These are phyloP conservation scores for Aureobasidium leucospermi DNA, from an alignment of 2,329 filamentous ascomycete species.

Conservation along the genomic window DNA sequence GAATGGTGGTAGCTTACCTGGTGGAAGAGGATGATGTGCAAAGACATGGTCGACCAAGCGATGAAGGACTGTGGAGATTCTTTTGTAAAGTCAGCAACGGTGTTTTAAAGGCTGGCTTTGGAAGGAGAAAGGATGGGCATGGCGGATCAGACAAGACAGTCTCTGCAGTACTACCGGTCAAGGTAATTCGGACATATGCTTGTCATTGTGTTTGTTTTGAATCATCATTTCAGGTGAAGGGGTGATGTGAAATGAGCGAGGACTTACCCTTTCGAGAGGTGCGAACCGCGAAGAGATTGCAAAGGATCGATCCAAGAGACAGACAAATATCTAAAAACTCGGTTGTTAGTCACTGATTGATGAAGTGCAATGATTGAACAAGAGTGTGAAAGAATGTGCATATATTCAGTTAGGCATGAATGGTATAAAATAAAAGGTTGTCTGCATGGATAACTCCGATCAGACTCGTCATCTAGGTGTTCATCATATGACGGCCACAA, in stretches of 20 bases:
- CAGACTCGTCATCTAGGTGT: constrained; percentile 33
- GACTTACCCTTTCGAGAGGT: not conserved
- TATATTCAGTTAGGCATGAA: constrained; percentile 25
- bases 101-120: constrained; percentile 25
- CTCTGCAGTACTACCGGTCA: constrained; percentile 30
- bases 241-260: not conserved
- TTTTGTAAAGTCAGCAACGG: constrained; percentile 8
- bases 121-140: constrained; percentile 4
- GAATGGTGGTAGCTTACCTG: constrained; percentile 11
- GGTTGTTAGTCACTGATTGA: constrained; percentile 7
- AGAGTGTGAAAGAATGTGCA: constrained; percentile 3
- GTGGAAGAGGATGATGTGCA: not conserved
- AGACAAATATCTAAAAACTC: not conserved
- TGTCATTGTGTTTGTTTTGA: constrained; percentile 28
- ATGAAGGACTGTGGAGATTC: not conserved
- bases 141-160: constrained; percentile 20
- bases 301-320: not conserved
- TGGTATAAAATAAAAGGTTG: constrained; percentile 29
- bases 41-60: not conserved
- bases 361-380: constrained; percentile 17
- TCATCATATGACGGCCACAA: constrained; percentile 25
- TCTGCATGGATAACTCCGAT: constrained; percentile 32
- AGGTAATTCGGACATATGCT: constrained; percentile 35
- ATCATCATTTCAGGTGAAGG: constrained; percentile 24
- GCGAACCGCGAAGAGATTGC: not conserved